These are phyloP conservation scores for Adansonia gregorii DNA, from an alignment of 441 rosid genomes.

Conservation along the genomic window DNA sequence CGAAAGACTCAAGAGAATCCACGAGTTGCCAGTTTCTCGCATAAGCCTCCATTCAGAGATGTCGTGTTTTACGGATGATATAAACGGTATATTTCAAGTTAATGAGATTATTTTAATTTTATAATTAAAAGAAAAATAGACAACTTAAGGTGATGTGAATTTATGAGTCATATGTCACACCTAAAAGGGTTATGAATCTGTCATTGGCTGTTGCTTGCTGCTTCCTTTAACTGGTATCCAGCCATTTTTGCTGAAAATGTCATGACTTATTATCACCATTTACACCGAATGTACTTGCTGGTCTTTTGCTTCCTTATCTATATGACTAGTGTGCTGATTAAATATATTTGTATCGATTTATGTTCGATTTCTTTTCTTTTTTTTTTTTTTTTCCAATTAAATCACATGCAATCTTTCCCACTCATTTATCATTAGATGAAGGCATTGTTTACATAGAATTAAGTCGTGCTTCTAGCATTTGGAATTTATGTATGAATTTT, in stretches of 20 bases:
- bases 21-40: not conserved
- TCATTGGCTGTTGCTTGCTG: not conserved
- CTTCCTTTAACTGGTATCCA: not conserved
- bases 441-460: not conserved
- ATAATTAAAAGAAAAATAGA: not conserved
- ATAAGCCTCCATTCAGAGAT: not conserved
- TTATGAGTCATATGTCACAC: not conserved
- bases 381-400: not conserved
- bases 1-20: not conserved
- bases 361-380: not conserved
- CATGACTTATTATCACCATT: not conserved
- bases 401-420: not conserved
- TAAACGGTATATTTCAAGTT: not conserved
- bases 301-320: not conserved
- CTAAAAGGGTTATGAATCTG: not conserved
- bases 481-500: not conserved
- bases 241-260: slow-evolving; percentile 10
- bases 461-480: slow-evolving; percentile 7
- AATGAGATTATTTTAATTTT: not conserved
- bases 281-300: not conserved
- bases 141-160: not conserved
- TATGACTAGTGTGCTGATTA: not conserved
- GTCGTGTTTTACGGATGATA: not conserved
- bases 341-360: not conserved
- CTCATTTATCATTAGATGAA: not conserved